Evolutionary conservation across 495 filamentous ascomycete genomes (phyloP), one percentile per base, ranked within the genome.

Genomic region (Sporormia fimetaria): DNA sequence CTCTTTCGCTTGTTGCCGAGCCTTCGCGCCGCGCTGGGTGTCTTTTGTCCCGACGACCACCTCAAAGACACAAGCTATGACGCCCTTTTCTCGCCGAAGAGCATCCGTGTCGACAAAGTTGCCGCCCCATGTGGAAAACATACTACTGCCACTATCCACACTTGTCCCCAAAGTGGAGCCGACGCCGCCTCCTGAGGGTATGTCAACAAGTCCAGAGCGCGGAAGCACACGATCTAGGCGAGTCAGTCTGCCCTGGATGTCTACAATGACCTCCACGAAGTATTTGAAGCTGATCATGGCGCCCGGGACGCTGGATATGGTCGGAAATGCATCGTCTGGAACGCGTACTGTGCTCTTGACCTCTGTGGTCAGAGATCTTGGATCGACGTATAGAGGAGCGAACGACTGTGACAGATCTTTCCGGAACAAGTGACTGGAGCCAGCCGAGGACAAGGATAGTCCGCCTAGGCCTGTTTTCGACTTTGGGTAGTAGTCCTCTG

Each of bases 271-370:
- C 57, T 98, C 90, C 17, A 94, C 71, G 49, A 82, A 83, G 56
- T 98, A 96, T 49, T 79, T 81, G 62, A 98, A 96, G 46, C 77
- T 83, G 44, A 98, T 92, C 72, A 94, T 86, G 17, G 78, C 75
- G 15, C 87, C 84, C 0, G 90, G 90, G 3, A 94, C 85, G 40
- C 74, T 77, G 9, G 74, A 78, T 44, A 98, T 95, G 5, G 87
- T 93, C 2, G 90, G 88, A 51, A 98, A 98, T 0, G 76, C 75
- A 48, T 94, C 86, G 46, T 87, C 85, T 0, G 90, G 90, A 16
- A 94, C 75, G 36, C 85, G 74, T 2, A 98, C 74, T 12, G 79
- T 82, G 2, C 84, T 79, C 16, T 75, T 86, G 33, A 96, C 70
- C 35, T 76, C 74, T 0, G 83, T 72, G 12, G 75, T 78, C 41